These are phyloP conservation scores for Cytospora mali DNA, from an alignment of 2,329 filamentous ascomycete species.

Conservation along the genomic window DNA sequence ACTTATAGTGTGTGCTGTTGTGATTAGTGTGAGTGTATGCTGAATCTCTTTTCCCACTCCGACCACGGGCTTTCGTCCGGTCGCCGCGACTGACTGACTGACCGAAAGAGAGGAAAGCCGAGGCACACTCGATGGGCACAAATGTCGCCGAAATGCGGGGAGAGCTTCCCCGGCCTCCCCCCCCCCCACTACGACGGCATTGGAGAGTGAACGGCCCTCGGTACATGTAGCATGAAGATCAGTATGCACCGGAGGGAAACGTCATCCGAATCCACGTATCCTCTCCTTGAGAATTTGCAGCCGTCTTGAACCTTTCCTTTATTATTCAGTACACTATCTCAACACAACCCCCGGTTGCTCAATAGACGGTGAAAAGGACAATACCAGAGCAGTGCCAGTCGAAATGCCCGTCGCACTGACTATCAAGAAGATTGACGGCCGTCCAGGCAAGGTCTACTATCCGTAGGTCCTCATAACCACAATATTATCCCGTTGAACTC, in stretches of 20 bases:
- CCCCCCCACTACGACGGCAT: too few species aligned
- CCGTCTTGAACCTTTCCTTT: neutral
- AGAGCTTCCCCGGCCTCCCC: neutral
- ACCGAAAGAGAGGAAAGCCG: conserved; percentile 8
- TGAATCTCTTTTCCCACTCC: neutral
- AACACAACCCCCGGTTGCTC: neutral
- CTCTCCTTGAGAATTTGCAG: neutral
- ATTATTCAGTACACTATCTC: neutral
- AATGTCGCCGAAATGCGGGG: conserved; percentile 14
- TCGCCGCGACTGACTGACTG: too few species aligned
- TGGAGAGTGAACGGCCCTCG: too few species aligned
- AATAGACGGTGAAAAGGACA: too few species aligned
- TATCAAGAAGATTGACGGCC: conserved; percentile 73
- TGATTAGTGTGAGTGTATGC: neutral
- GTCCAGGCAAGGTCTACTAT: conserved; percentile 87
- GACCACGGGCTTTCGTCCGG: conserved; percentile 2
- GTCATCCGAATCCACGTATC: neutral
- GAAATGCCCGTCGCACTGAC: conserved; percentile 60
- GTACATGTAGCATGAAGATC: neutral
- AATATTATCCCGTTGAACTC: neutral
- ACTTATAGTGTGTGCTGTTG: neutral
- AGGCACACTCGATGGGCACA: too few species aligned
- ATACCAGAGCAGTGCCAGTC: neutral
- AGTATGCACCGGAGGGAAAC: neutral
- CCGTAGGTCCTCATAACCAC: conserved; percentile 52